phyloP scores from a whole-genome alignment of 1,284 basidiomycete genomes.

The Caloboletus inedulis region DNA sequence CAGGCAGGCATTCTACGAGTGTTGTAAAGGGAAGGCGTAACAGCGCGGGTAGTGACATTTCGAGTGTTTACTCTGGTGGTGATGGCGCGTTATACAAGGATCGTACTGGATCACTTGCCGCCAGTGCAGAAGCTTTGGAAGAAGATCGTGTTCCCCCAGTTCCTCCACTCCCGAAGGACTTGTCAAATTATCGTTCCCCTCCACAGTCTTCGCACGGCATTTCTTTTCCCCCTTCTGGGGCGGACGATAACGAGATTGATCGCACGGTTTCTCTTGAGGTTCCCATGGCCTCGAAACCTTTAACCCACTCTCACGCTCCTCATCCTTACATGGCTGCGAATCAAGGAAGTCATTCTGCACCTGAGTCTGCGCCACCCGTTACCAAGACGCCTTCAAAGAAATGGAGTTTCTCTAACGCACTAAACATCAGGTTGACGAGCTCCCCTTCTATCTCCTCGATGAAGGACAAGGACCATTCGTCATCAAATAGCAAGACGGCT shows the following conservation, averaged over 20 bases:
- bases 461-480: conserved; percentile 38
- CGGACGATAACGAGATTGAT: conserved; percentile 38
- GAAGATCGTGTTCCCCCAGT: conserved; percentile 84
- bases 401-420: conserved; percentile 91
- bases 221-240: conserved; percentile 45
- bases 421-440: conserved; percentile 76
- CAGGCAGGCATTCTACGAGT: conserved; percentile 59
- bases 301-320: conserved; percentile 24
- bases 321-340: conserved; percentile 21
- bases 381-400: conserved; percentile 85
- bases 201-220: conserved; percentile 52
- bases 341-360: conserved; percentile 37
- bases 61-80: conserved; percentile 66
- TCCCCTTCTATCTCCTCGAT: conserved; percentile 61
- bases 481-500: conserved; percentile 40
- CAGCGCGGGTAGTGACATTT: conserved; percentile 84
- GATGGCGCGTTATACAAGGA: conserved; percentile 57
- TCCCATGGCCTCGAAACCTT: conserved; percentile 38
- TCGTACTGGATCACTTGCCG: conserved; percentile 56
- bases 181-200: conserved; percentile 74
- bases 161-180: conserved; percentile 91
- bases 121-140: conserved; percentile 55
- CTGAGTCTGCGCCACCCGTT: conserved; percentile 40
- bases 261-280: conserved; percentile 54
- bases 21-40: conserved; percentile 60